Percentiles rank a stretch among this genome's conserved stretches.
Evolutionary conservation across 805 yeast species (phyloP).

Genomic region (Starmera amethionina): DNA sequence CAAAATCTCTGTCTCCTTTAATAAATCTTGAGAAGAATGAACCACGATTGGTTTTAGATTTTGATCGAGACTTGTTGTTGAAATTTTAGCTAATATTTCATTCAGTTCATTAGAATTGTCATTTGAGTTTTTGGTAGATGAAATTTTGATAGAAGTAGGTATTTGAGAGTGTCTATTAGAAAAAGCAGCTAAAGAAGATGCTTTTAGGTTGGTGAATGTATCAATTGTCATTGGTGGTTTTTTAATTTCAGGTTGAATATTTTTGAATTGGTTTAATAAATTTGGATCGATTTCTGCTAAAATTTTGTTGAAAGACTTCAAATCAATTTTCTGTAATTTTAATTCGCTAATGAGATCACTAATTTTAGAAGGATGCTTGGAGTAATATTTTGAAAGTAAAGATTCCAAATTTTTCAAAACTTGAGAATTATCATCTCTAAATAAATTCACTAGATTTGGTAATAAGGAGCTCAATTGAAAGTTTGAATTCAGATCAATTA

Average conservation of each 20-base stretch:
- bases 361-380: slow-evolving; percentile 9
- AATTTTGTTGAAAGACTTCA: slow-evolving; percentile 7
- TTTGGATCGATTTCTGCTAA: slow-evolving; percentile 13
- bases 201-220: slow-evolving; percentile 12
- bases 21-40: slow-evolving; percentile 11
- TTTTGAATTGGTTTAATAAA: slow-evolving; percentile 11
- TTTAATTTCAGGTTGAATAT: slow-evolving; percentile 1
- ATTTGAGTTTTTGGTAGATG: slow-evolving; percentile 1
- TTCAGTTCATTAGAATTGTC: slow-evolving; percentile 5
- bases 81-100: slow-evolving; percentile 8
- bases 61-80: slow-evolving; percentile 13
- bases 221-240: slow-evolving; percentile 11
- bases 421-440: slow-evolving; percentile 16
- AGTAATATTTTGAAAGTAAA: slow-evolving; percentile 15
- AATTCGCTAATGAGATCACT: slow-evolving; percentile 12
- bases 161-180: not conserved
- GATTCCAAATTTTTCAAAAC: slow-evolving; percentile 18
- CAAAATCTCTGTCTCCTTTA: slow-evolving; percentile 18
- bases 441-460: slow-evolving; percentile 17
- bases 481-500: slow-evolving; percentile 26
- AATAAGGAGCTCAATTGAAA: slow-evolving; percentile 21
- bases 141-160: not conserved
- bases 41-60: slow-evolving; percentile 6
- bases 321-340: slow-evolving; percentile 13
- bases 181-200: no score